Evolutionary conservation across 1,139 yeast genomes (phyloP).

Genomic region (Yamadazyma trypodendri): DNA sequence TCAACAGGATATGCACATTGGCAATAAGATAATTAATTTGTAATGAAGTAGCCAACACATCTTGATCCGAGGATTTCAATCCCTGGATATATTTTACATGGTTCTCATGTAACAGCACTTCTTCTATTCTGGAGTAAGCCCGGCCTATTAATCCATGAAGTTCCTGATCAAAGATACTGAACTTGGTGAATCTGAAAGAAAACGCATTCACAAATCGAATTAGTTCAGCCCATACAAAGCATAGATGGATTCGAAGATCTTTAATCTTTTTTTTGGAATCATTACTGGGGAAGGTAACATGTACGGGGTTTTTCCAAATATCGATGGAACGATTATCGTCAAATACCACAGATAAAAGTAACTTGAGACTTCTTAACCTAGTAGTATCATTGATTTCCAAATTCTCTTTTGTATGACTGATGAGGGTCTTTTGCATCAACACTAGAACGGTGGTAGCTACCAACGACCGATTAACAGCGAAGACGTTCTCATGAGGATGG

Average conservation of each 20-base stretch:
- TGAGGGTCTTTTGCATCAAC: constrained; percentile 23
- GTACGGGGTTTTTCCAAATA: constrained; percentile 40
- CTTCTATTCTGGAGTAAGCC: constrained; percentile 25
- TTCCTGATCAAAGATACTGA: constrained; percentile 21
- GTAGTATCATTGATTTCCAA: constrained; percentile 5
- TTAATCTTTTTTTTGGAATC: constrained; percentile 20
- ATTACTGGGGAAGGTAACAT: constrained; percentile 20
- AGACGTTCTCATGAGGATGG: background rate
- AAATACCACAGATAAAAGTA: constrained; percentile 17
- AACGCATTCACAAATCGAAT: constrained; percentile 34
- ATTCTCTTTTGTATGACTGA: constrained; percentile 11
- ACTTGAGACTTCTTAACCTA: constrained; percentile 12
- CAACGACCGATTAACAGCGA: constrained; percentile 19
- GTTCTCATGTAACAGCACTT: constrained; percentile 22
- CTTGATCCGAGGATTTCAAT: constrained; percentile 18
- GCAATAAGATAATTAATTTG: constrained; percentile 32
- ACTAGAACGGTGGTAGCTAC: constrained; percentile 24
- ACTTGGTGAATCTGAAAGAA: constrained; percentile 27
- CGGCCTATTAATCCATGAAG: constrained; percentile 22
- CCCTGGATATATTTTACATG: constrained; percentile 27
- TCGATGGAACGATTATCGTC: constrained; percentile 21
- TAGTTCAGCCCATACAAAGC: constrained; percentile 38
- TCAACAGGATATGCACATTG: constrained; percentile 23
- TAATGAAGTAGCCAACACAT: constrained; percentile 21
- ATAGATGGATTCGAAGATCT: constrained; percentile 32